These are phyloP conservation scores for Hortiboletus rubellus DNA, from an alignment of 1,284 basidiomycete genomes.

Conservation along the genomic window DNA sequence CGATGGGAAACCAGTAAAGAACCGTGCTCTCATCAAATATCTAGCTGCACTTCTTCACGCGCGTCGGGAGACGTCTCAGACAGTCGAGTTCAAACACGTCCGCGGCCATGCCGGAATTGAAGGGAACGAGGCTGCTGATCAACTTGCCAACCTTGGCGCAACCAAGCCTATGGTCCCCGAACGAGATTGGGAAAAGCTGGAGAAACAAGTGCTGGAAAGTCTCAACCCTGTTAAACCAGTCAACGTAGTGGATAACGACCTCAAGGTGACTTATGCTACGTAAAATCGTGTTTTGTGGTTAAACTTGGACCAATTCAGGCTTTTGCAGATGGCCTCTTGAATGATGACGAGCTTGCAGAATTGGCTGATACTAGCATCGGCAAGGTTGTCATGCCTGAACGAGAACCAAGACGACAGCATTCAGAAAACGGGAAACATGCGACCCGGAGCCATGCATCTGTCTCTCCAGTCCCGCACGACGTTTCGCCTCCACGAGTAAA, in stretches of 20 bases:
- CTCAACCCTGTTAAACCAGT: conserved; percentile 7
- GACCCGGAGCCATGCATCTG: not conserved
- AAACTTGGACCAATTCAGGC: conserved; percentile 20
- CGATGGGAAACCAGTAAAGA: conserved; percentile 59
- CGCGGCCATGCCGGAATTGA: conserved; percentile 67
- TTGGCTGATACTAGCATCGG: not conserved
- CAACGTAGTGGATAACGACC: conserved; percentile 6
- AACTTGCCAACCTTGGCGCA: conserved; percentile 60
- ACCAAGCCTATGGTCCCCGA: conserved; percentile 43
- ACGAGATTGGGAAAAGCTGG: conserved; percentile 52
- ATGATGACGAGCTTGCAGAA: conserved; percentile 11
- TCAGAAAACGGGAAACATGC: not conserved
- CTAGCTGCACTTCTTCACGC: conserved; percentile 53
- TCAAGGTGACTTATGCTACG: conserved; percentile 20
- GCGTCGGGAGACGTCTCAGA: conserved; percentile 51
- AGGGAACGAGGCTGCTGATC: conserved; percentile 82
- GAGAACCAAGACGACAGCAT: not conserved
- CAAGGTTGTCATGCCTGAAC: not conserved
- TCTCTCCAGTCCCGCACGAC: not conserved
- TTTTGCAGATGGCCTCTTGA: conserved; percentile 21
- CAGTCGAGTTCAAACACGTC: conserved; percentile 62
- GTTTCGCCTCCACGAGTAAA: not conserved
- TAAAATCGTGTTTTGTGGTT: conserved; percentile 1
- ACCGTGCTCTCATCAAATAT: conserved; percentile 63
- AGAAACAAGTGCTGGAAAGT: conserved; percentile 14